These are phyloP conservation scores for Papiliotrema fonsecae DNA, from an alignment of 1,284 basidiomycete species.

Conservation along the genomic window DNA sequence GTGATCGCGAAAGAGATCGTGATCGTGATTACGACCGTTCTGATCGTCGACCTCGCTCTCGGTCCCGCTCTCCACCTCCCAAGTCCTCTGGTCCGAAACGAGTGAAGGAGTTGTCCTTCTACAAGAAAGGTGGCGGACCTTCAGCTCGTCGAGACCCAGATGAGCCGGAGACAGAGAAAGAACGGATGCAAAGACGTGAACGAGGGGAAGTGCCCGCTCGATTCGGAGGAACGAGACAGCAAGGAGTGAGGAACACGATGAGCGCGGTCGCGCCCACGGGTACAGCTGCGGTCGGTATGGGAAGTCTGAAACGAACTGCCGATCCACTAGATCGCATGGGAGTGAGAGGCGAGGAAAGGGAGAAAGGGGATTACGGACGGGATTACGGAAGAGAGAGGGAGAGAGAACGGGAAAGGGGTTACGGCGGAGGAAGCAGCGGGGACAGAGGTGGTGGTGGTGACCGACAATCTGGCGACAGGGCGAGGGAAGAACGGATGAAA, in stretches of 20 bases:
- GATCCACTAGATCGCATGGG: constrained; percentile 40
- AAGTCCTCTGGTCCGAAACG: constrained; percentile 11
- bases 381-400: constrained; percentile 6
- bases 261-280: constrained; percentile 21
- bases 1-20: constrained; percentile 3
- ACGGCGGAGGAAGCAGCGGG: constrained; percentile 10
- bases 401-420: constrained; percentile 12
- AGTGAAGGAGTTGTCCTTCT: constrained; percentile 47
- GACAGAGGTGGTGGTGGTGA: neutral
- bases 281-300: constrained; percentile 14
- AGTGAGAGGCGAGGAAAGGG: constrained; percentile 11
- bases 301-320: constrained; percentile 28
- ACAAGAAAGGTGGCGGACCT: constrained; percentile 44
- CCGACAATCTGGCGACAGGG: constrained; percentile 9
- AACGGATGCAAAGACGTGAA: constrained; percentile 34
- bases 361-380: constrained; percentile 8
- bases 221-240: constrained; percentile 42
- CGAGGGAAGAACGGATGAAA: constrained; percentile 12
- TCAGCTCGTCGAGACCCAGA: constrained; percentile 33
- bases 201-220: constrained; percentile 39
- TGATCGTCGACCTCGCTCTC: constrained; percentile 15
- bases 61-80: constrained; percentile 13
- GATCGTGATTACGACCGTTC: neutral
- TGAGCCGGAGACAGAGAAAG: constrained; percentile 31
- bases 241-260: constrained; percentile 45